Evolutionary conservation across 768 basidiomycete species (phyloP).

Genomic region (Termitomyces sp.): DNA sequence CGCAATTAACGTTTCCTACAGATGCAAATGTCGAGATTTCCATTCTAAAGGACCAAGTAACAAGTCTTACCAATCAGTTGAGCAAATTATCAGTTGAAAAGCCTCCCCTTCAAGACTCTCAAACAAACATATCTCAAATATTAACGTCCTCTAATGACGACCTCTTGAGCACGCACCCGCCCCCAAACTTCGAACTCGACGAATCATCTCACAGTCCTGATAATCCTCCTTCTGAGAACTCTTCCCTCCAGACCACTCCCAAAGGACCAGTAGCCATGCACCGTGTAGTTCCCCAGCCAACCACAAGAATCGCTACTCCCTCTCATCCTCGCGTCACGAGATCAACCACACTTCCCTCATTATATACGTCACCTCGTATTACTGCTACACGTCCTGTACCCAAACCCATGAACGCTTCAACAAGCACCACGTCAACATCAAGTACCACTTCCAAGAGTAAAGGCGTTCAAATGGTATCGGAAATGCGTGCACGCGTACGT

Average conservation of each 20-base stretch:
- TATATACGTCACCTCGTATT: conserved; percentile 43
- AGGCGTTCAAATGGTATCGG: conserved; percentile 89
- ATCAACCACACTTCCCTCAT: conserved; percentile 51
- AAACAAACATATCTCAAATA: conserved; percentile 20
- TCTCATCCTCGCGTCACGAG: conserved; percentile 37
- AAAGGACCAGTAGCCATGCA: conserved; percentile 33
- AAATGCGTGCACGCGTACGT: conserved; percentile 81
- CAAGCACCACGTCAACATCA: conserved; percentile 35
- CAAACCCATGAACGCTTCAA: conserved; percentile 30
- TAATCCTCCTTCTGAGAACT: conserved; percentile 26
- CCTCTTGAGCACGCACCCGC: conserved; percentile 51
- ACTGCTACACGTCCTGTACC: conserved; percentile 31
- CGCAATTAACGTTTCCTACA: conserved; percentile 20
- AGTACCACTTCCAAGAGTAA: conserved; percentile 62
- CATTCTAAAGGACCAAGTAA: conserved; percentile 68
- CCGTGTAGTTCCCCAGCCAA: conserved; percentile 43
- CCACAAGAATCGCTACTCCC: conserved; percentile 37
- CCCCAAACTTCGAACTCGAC: conserved; percentile 53
- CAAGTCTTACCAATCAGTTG: conserved; percentile 31
- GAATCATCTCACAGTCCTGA: conserved; percentile 47
- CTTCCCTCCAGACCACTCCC: conserved; percentile 34
- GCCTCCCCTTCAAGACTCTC: conserved; percentile 27
- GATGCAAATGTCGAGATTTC: conserved; percentile 83
- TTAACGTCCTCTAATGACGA: conserved; percentile 44
- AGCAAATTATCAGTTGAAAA: conserved; percentile 19